These are phyloP conservation scores for Grosmannia serpens DNA, from an alignment of 2,329 filamentous ascomycete species.

Conservation along the genomic window DNA sequence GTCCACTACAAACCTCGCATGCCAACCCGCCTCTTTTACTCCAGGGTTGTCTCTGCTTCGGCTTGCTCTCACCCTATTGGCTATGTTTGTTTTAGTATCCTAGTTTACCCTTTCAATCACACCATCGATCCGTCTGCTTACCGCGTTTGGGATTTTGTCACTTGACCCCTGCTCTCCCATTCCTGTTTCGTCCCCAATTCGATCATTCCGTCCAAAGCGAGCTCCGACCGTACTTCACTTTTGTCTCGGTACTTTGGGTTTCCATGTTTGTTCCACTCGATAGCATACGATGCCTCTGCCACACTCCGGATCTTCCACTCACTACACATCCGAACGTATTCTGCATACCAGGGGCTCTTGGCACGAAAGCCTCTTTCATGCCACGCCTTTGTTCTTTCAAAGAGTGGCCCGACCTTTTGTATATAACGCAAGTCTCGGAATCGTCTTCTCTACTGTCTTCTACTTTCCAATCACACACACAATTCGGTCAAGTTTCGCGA, in stretches of 20 bases:
- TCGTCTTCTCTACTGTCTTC: conserved; percentile 10
- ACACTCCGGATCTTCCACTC: conserved; percentile 27
- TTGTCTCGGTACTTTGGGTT: conserved; percentile 17
- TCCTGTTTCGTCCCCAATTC: conserved; percentile 3
- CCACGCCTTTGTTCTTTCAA: conserved; percentile 3
- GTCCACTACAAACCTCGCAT: not conserved
- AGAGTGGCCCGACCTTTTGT: conserved; percentile 5
- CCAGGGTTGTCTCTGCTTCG: not conserved
- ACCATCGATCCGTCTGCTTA: too few species aligned
- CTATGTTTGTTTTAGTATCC: too few species aligned
- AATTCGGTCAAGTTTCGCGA: conserved; percentile 18
- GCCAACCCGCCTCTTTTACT: not conserved
- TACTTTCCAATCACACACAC: conserved; percentile 22
- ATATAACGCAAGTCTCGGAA: conserved; percentile 25
- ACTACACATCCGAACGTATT: conserved; percentile 24
- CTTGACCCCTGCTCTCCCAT: not conserved
- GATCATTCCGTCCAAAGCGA: not conserved
- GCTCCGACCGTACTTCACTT: not conserved
- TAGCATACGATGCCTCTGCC: conserved; percentile 24
- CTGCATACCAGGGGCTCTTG: conserved; percentile 19
- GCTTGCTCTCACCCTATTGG: conserved; percentile 1
- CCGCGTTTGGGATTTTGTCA: not conserved
- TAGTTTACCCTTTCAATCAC: too few species aligned
- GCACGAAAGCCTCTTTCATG: conserved; percentile 17
- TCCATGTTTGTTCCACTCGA: conserved; percentile 17